Base-by-base conservation (phyloP, 805 yeast species). In the Candida orba region DNA sequence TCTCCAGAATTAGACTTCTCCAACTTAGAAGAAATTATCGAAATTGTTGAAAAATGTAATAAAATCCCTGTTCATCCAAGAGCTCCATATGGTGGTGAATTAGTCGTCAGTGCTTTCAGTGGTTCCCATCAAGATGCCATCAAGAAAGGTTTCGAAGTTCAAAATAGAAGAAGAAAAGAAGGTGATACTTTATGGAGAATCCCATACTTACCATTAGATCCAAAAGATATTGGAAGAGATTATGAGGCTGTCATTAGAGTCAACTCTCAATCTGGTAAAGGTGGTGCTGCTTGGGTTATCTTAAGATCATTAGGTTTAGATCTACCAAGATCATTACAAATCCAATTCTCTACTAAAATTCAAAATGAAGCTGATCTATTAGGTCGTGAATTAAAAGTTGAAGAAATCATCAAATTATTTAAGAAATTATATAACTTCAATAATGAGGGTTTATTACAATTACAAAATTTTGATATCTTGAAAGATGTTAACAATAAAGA, bases 261-360 rank as follows among this genome's bases (percentile, higher is more conserved):
- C 56, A 83, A 83, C 67, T 83, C 91, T 20, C 91, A 83, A 67
- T 79, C 87, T n/a, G 91, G 91, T 63, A 83, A 83, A 64, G 91
- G 91, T 59, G 91, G 91, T 64, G 87, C 90, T 37, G 87, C 90
- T 20, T 83, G 91, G 91, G 78, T 83, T 44, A 72, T 83, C 49
- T 73, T 81, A 57, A 73, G 85, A 65, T 69, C 84, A 29, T 66
- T 81, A 53, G 89, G 86, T 49, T 68, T 83, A 52, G 91, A 83
- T 58, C 67, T 83, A 50, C 91, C 91, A 60, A 75, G 88, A 68
- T 68, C 67, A 43, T 66, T 83, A 64, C 91, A 83, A 67, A 76
- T 83, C 44, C 72, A 72, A 46, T 83, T 83, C 64, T 80, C 88
- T 13, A 68, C 70, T 25, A 64, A 75, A 47, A 88, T 83, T 36